Conservation (phyloP, 768 basidiomycete species). For the Leccinum sublutescens region DNA sequence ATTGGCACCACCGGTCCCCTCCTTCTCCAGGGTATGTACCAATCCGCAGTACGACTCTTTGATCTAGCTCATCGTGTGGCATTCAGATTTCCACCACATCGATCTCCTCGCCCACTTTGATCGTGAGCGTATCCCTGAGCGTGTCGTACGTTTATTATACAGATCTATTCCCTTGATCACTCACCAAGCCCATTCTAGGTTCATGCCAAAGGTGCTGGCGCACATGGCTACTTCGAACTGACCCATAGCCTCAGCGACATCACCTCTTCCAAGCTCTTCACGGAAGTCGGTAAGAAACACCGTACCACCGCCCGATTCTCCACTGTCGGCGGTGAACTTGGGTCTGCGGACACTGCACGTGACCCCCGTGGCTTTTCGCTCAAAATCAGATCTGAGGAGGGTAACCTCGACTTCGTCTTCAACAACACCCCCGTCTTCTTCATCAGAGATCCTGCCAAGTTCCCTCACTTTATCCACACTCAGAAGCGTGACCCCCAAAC, state of each 20-base stretch:
- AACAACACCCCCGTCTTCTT: constrained; percentile 94
- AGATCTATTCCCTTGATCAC: not conserved
- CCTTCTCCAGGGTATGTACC: constrained; percentile 70
- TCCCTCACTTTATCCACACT: constrained; percentile 94
- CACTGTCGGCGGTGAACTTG: constrained; percentile 87
- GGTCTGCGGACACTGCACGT: constrained; percentile 88
- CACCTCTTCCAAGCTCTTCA: constrained; percentile 69
- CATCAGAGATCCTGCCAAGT: constrained; percentile 83
- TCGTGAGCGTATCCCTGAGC: constrained; percentile 94
- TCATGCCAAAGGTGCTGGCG: constrained; percentile 90
- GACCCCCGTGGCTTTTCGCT: constrained; percentile 93
- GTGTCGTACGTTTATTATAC: constrained; percentile 55
- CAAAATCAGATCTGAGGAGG: constrained; percentile 87
- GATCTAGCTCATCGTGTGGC: constrained; percentile 14
- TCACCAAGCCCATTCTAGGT: constrained; percentile 49
- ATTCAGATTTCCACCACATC: constrained; percentile 83
- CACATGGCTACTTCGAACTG: constrained; percentile 90
- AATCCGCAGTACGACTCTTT: not conserved
- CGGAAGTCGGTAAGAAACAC: constrained; percentile 63
- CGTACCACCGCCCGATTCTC: constrained; percentile 85
- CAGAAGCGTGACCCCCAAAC: constrained; percentile 92
- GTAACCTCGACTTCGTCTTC: constrained; percentile 91
- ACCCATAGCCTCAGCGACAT: constrained; percentile 85
- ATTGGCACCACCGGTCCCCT: constrained; percentile 78
- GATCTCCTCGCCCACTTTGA: constrained; percentile 91